Conservation (phyloP, 345 rosid genomes). For the Tarenaya hassleriana region DNA sequence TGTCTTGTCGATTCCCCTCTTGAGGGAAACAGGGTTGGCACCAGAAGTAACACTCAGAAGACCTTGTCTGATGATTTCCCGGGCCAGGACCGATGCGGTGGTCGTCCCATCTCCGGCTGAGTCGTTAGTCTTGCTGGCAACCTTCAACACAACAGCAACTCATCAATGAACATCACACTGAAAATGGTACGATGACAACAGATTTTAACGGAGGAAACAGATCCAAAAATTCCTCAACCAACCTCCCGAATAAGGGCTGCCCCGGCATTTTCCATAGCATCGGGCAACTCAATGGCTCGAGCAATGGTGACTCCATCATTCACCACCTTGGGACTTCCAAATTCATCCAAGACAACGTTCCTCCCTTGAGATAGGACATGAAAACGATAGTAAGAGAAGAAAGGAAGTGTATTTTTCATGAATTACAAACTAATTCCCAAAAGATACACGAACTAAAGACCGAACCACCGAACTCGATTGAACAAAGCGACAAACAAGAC, state of each 20-base stretch:
- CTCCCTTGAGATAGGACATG: constrained; percentile 45
- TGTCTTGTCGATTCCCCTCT: constrained; percentile 71
- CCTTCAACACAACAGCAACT: constrained; percentile 34
- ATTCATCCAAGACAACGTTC: constrained; percentile 92
- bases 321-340: constrained; percentile 94
- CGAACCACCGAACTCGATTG: too few relatives aligned
- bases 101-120: constrained; percentile 94
- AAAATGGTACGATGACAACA: background rate
- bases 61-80: constrained; percentile 69
- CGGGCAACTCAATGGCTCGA: constrained; percentile 85
- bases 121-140: constrained; percentile 96
- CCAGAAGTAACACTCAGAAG: constrained; percentile 68
- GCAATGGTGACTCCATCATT: constrained; percentile 98
- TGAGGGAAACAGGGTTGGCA: constrained; percentile 69
- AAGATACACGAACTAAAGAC: too few relatives aligned
- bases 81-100: constrained; percentile 75
- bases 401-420: too few relatives aligned
- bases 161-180: background rate
- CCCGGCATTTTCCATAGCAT: constrained; percentile 97
- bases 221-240: constrained; percentile 10
- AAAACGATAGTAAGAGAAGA: too few relatives aligned
- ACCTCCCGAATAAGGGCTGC: constrained; percentile 99
- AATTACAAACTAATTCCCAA: too few relatives aligned
- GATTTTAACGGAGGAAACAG: too few relatives aligned
- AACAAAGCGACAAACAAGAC: too few relatives aligned